These are phyloP conservation scores for Fusarium sp. DNA, from an alignment of 2,329 filamentous ascomycete genomes.

Conservation along the genomic window DNA sequence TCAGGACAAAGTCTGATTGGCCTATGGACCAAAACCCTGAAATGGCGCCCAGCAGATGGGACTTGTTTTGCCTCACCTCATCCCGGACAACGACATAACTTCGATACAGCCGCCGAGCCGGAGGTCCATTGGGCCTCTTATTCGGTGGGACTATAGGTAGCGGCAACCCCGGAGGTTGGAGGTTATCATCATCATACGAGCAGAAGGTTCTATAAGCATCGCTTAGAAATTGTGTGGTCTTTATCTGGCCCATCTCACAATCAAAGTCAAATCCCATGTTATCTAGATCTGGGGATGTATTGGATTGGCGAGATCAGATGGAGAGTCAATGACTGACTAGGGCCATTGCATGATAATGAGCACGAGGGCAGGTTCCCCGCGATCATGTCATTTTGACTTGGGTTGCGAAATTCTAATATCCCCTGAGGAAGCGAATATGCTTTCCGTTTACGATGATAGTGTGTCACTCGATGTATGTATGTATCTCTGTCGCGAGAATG, in stretches of 20 bases:
- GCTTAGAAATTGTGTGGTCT: slow-evolving; percentile 21
- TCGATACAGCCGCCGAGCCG: slow-evolving; percentile 42
- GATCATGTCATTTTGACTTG: slow-evolving; percentile 40
- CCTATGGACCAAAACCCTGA: slow-evolving; percentile 27
- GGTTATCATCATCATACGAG: background rate
- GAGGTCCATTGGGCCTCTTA: slow-evolving; percentile 19
- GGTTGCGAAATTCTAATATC: slow-evolving; percentile 33
- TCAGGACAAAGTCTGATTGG: slow-evolving; percentile 50
- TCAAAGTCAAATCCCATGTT: slow-evolving; percentile 10
- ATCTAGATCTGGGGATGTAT: slow-evolving; percentile 14
- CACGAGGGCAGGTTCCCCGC: slow-evolving; percentile 37
- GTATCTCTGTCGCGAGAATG: slow-evolving; percentile 27
- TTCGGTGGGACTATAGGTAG: slow-evolving; percentile 14
- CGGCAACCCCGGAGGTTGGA: slow-evolving; percentile 21
- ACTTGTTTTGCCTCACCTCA: slow-evolving; percentile 40
- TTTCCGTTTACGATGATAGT: background rate
- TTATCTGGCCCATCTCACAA: slow-evolving; percentile 22
- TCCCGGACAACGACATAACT: slow-evolving; percentile 31
- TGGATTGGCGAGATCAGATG: slow-evolving; percentile 2
- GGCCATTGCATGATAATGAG: slow-evolving; percentile 13
- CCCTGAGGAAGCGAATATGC: background rate
- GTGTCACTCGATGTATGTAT: background rate
- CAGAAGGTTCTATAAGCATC: background rate
- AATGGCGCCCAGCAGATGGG: slow-evolving; percentile 38
- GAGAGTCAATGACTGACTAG: background rate